Conservation (phyloP, 2,329 filamentous ascomycete species). For the Leptographium galeiforme region DNA sequence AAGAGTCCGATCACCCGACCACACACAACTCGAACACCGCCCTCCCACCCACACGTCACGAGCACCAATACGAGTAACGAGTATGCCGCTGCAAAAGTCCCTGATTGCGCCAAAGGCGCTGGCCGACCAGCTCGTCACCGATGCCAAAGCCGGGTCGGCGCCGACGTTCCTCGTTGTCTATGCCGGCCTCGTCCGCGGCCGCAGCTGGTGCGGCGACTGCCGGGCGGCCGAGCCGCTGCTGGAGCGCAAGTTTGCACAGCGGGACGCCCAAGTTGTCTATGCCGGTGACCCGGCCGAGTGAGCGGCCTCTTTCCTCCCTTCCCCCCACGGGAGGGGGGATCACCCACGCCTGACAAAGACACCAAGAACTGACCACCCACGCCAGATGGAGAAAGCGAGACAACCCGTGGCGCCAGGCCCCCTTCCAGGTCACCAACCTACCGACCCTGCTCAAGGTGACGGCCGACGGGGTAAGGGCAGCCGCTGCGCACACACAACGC, state of each 20-base stretch:
- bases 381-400: not conserved
- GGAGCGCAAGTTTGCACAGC: not conserved
- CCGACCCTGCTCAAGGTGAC: conserved; percentile 4
- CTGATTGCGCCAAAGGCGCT: not conserved
- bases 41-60: not conserved
- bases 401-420: conserved; percentile 1
- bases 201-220: conserved; percentile 5
- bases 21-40: not conserved
- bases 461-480: not conserved
- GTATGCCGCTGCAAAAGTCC: not conserved
- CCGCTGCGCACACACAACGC: not conserved
- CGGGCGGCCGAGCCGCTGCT: not conserved
- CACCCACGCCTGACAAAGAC: not conserved
- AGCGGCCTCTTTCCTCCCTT: no score
- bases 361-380: not conserved
- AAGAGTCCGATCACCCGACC: not conserved
- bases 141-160: not conserved
- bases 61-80: not conserved
- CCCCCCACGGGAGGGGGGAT: no score
- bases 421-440: conserved; percentile 1
- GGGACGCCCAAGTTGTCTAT: conserved; percentile 1
- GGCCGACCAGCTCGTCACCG: not conserved
- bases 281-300: not conserved
- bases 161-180: conserved; percentile 1
- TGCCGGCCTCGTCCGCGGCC: not conserved